These are phyloP conservation scores for Macrolepiota albuminosa DNA, from an alignment of 768 basidiomycete genomes.

Conservation along the genomic window DNA sequence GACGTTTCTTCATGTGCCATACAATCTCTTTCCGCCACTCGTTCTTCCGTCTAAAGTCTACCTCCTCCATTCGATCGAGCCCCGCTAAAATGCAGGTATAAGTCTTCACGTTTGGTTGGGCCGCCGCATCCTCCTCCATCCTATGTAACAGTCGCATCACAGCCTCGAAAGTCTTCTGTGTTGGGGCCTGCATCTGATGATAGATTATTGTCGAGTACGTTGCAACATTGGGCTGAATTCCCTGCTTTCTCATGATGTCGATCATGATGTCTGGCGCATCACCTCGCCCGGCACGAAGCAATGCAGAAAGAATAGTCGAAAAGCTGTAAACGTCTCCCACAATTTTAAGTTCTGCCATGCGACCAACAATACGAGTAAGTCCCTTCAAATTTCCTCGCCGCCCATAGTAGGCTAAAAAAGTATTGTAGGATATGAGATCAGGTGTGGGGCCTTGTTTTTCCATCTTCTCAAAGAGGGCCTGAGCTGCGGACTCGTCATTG, in stretches of 20 bases:
- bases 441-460: constrained; percentile 50
- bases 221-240: constrained; percentile 67
- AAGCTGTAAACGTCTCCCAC: constrained; percentile 81
- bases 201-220: constrained; percentile 80
- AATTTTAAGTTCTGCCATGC: constrained; percentile 50
- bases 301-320: constrained; percentile 77
- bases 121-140: constrained; percentile 61
- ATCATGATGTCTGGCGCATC: constrained; percentile 66
- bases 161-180: constrained; percentile 46
- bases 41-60: constrained; percentile 37
- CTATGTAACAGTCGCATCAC: constrained; percentile 66
- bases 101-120: constrained; percentile 69
- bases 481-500: constrained; percentile 35
- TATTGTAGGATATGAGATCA: constrained; percentile 79
- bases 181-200: constrained; percentile 57
- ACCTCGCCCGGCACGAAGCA: constrained; percentile 61
- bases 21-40: constrained; percentile 48
- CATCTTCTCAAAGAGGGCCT: constrained; percentile 40
- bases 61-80: constrained; percentile 57
- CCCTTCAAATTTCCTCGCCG: constrained; percentile 57
- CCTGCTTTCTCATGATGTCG: constrained; percentile 70
- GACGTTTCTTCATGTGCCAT: constrained; percentile 51
- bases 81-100: constrained; percentile 79
- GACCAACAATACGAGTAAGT: constrained; percentile 52
- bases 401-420: constrained; percentile 64